Evolutionary conservation across 306 rosid genomes (phyloP).

Genomic region (Mucuna pruriens): DNA sequence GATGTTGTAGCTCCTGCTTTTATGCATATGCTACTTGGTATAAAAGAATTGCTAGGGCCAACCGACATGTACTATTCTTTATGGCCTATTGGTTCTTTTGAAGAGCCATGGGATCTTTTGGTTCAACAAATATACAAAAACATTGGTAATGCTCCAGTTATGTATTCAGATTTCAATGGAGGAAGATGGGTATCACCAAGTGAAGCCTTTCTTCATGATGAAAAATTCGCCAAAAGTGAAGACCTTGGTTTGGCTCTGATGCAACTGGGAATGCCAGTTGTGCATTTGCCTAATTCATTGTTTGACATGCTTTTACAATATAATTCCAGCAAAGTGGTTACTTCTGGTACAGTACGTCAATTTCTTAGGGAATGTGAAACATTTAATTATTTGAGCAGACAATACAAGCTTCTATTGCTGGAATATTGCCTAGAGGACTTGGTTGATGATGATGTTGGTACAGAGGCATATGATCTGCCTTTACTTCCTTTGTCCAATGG

Average conservation of each 20-base stretch:
- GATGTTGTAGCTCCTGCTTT: constrained; percentile 88
- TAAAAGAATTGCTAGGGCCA: constrained; percentile 70
- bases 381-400: constrained; percentile 52
- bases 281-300: constrained; percentile 69
- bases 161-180: constrained; percentile 77
- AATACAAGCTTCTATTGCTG: constrained; percentile 76
- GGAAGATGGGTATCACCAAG: constrained; percentile 92
- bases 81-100: constrained; percentile 94
- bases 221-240: constrained; percentile 65
- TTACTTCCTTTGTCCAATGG: constrained; percentile 95
- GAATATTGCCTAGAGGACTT: constrained; percentile 96
- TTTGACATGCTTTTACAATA: constrained; percentile 73
- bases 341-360: constrained; percentile 81
- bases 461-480: constrained; percentile 70
- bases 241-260: constrained; percentile 83
- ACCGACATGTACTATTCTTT: constrained; percentile 69
- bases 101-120: constrained; percentile 93
- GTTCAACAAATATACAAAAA: constrained; percentile 78
- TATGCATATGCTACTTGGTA: constrained; percentile 71
- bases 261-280: constrained; percentile 87
- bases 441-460: constrained; percentile 87
- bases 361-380: constrained; percentile 71
- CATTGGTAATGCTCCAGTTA: constrained; percentile 61
- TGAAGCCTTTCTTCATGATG: constrained; percentile 88
- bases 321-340: constrained; percentile 71